Evolutionary conservation across 495 filamentous ascomycete species (phyloP), one percentile per base, ranked within the genome.

Genomic region (Ascobolus immersus): DNA sequence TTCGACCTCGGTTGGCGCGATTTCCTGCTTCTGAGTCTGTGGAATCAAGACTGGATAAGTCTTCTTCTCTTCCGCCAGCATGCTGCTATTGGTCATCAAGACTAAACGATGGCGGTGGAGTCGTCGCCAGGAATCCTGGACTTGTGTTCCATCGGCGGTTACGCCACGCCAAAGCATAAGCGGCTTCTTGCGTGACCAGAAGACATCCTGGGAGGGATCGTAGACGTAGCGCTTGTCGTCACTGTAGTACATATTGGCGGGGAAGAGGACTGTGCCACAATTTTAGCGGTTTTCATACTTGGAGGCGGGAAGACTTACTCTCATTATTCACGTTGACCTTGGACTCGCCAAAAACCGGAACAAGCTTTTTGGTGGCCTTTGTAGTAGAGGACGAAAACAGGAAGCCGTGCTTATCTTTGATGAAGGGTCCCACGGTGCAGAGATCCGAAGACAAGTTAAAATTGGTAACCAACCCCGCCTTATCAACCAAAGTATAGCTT

Each of bases 311-410:
- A n/a, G 5, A 14, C 22, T 8, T 29, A 34, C 32, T 74, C 37
- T 84, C 77, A 48, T 77, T 80, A 53, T 80, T 82, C 33, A 72
- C 64, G 24, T 64, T 61, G 29, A 80, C 57, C 49, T 86, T 84
- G 45, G 64, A 73, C 32, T 73, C 75, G 32, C 73, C 65, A 43
- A 86, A 82, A 12, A 80, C 49, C 0, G 77, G 77, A 19, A 78
- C 56, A 20, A 80, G 52, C 21, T 59, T 55, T 39, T 60, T 50
- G 14, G 63, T 63, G 0, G 61, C 57, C 2, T 56, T 45, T 37
- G 71, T 56, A 17, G 56, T 63, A 24, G 74, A 55, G 14, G 76
- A 70, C 28, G 69, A 58, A 35, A 72, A 67, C 25, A 84, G 65
- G 32, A 71, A 69, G 23, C 77, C 77, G 43, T 79, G 75, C 21